Conservation (phyloP, 257 asterid species). For the Solanum phureja region DNA sequence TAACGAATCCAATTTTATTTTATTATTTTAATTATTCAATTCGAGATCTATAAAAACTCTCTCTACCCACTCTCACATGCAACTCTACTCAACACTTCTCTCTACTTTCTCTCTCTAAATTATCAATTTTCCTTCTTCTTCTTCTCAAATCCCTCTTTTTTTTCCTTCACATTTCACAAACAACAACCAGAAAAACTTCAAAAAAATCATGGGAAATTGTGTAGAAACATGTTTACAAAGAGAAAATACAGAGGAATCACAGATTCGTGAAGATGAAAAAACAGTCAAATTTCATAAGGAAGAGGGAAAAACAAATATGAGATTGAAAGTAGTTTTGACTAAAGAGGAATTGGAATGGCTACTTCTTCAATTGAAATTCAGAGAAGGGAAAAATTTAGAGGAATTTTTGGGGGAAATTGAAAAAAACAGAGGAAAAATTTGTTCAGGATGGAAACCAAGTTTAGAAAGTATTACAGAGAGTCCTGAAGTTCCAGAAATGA, state of each 20-base stretch:
- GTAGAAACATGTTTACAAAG: constrained; percentile 21
- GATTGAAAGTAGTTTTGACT: constrained; percentile 50
- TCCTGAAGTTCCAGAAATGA: constrained; percentile 34
- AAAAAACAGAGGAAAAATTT: constrained; percentile 19
- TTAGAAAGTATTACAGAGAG: constrained; percentile 56
- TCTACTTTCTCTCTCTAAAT: not conserved
- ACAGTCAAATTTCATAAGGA: not conserved
- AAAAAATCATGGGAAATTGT: constrained; percentile 57
- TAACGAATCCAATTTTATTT: not conserved
- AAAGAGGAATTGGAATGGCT: constrained; percentile 67
- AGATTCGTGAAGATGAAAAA: not conserved
- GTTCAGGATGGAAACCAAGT: constrained; percentile 51
- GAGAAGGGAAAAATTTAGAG: constrained; percentile 35
- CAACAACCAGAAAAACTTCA: not conserved
- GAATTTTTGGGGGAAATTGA: constrained; percentile 50
- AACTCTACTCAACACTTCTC: not conserved
- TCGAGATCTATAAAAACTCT: not conserved
- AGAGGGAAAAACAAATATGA: constrained; percentile 6
- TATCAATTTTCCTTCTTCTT: not conserved
- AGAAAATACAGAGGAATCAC: not conserved
- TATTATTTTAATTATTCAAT: not conserved
- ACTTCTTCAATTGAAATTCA: constrained; percentile 25
- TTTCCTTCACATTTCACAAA: not conserved
- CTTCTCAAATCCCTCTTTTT: not conserved
- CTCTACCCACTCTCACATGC: not conserved